A percentile compares a stretch with the other conserved stretches of the same genome.
phyloP scores from a whole-genome alignment of 164 flowering plant genomes.

The Malania oleifera region DNA sequence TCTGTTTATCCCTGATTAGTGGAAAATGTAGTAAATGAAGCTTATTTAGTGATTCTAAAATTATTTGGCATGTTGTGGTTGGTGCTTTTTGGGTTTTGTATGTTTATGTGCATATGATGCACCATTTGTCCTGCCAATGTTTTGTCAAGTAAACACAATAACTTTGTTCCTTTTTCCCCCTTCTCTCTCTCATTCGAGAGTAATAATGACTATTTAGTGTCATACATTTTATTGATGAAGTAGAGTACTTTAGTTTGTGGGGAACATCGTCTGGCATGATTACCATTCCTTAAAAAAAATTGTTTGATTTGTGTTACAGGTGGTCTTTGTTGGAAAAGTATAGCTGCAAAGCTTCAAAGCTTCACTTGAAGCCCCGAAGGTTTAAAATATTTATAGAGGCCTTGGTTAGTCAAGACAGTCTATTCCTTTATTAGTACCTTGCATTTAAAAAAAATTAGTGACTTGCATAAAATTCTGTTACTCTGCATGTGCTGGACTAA shows the following conservation, averaged over 20 bases:
- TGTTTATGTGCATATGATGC: neutral
- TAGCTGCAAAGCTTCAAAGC: slow-evolving; percentile 95
- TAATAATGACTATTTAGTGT: too few species aligned
- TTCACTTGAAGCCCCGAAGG: slow-evolving; percentile 92
- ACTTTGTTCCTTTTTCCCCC: neutral
- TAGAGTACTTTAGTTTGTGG: neutral
- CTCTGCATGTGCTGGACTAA: slow-evolving; percentile 17
- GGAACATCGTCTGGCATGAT: neutral
- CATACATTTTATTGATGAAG: too few species aligned
- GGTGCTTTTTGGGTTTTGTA: neutral
- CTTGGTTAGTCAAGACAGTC: slow-evolving; percentile 57
- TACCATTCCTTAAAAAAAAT: neutral
- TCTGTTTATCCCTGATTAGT: too few species aligned
- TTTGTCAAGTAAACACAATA: neutral
- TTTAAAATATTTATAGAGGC: slow-evolving; percentile 85
- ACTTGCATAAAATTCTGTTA: neutral
- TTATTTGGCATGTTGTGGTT: neutral
- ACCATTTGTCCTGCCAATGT: neutral
- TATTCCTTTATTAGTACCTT: neutral
- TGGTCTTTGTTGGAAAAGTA: slow-evolving; percentile 97
- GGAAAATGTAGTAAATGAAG: too few species aligned
- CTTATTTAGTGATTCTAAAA: too few species aligned
- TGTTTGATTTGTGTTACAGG: slow-evolving; percentile 38
- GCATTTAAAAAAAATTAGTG: neutral
- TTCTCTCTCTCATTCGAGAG: too few species aligned